phyloP scores from a whole-genome alignment of 176 grass and related monocot species.

The Cenchrus purpureus region DNA sequence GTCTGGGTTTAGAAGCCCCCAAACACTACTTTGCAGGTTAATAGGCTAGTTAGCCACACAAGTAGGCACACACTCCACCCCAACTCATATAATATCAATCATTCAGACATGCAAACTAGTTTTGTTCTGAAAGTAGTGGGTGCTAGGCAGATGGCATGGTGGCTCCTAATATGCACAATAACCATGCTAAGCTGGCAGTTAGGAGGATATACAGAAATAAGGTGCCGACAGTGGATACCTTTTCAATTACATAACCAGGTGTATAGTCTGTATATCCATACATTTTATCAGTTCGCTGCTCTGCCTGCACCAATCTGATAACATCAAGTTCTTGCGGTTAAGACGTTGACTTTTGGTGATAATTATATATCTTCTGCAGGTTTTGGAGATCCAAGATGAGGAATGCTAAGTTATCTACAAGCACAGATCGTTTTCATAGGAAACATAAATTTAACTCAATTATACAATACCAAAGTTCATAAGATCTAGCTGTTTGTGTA shows the following conservation, averaged over 20 bases:
- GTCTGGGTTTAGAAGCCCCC: not conserved
- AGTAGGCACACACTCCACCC: not conserved
- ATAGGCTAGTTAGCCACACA: not conserved
- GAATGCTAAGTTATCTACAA: not conserved
- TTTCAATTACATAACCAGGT: not conserved
- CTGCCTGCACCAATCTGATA: not conserved
- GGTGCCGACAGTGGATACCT: not conserved
- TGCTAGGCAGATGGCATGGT: not conserved
- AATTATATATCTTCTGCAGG: not conserved
- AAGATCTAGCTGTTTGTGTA: not conserved
- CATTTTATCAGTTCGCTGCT: not conserved
- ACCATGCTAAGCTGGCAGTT: not conserved
- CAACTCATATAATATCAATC: not conserved
- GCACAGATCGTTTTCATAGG: not conserved
- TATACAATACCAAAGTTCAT: not conserved
- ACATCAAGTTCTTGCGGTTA: not conserved
- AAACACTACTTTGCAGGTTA: not conserved
- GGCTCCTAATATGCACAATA: not conserved
- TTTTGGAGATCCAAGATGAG: not conserved
- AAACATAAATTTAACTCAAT: not conserved
- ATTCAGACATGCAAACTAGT: not conserved
- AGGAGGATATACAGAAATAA: not conserved
- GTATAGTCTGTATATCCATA: not conserved
- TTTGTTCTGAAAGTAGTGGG: not conserved
- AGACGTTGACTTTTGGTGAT: not conserved